A percentile compares a stretch with the other conserved stretches of the same genome.
phyloP scores from a whole-genome alignment of 202 grass and related monocot species.

The Musa balbisiana region DNA sequence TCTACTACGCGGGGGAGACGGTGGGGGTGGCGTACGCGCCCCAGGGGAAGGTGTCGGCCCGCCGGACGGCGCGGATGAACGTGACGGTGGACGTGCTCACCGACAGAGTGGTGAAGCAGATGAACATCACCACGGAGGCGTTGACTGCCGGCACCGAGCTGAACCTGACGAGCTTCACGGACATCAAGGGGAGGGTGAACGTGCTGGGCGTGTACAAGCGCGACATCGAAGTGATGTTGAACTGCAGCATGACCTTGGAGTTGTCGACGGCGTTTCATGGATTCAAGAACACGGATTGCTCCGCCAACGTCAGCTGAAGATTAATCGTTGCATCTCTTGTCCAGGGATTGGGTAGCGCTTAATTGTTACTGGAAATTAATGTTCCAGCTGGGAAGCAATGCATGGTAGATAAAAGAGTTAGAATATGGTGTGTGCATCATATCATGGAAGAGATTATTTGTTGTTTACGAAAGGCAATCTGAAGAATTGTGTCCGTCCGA shows the following conservation, averaged over 20 bases:
- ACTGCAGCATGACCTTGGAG: slow-evolving; percentile 18
- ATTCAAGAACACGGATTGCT: not conserved
- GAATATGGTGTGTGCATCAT: no score
- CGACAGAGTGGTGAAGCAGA: slow-evolving; percentile 23
- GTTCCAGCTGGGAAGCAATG: no score
- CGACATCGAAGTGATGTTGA: slow-evolving; percentile 2
- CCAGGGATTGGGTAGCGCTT: no score
- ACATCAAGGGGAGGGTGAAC: not conserved
- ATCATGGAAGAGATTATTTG: no score
- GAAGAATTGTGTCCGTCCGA: no score
- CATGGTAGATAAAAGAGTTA: no score
- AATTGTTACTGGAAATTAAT: no score
- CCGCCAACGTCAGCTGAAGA: not conserved
- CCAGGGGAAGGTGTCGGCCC: slow-evolving; percentile 30
- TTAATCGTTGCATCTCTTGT: not conserved
- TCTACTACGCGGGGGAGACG: slow-evolving; percentile 28
- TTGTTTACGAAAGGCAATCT: no score
- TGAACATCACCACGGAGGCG: slow-evolving; percentile 33
- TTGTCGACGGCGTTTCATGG: not conserved
- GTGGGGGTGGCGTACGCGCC: slow-evolving; percentile 50
- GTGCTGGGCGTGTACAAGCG: slow-evolving; percentile 17
- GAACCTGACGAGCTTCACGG: slow-evolving; percentile 14
- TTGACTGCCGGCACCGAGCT: not conserved
- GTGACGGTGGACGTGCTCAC: slow-evolving; percentile 53
- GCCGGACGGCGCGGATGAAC: slow-evolving; percentile 36